Base-by-base conservation (phyloP, 345 rosid species). In the Microcos paniculata region DNA sequence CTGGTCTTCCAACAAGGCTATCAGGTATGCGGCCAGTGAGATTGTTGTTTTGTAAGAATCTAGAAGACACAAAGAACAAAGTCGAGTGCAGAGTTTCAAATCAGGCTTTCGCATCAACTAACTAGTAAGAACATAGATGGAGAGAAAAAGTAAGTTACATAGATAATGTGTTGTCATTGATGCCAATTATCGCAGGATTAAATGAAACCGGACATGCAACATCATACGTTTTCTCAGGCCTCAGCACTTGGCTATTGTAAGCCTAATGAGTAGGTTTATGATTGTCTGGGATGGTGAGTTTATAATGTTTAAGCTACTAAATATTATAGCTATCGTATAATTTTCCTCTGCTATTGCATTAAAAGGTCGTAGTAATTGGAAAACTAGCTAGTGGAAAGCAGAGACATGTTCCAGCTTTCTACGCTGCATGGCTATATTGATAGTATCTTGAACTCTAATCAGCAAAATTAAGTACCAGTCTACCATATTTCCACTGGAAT, bases 11-110 rank as follows among this genome's bases (percentile, higher is more conserved):
- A 61, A 76, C 62, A 70, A 93, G 92, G 62, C 77, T 87, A 76
- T 55, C 76, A 14, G 97, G 97, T 65, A 89, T 55, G 71, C 79
- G 84, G 72, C 99, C 96, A 1, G 93, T 89, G 77, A 96, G 84
- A 78, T 90, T 90, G 78, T 96, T 96, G 91, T 93, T 93, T 78
- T 96, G 94, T 71, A 96, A 80, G 82, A 84, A 92, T 74, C 99
- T 96, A 88, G 57, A 77, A 76, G 62, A 64, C 65, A 76, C 13
- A 64, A 69, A 31, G 65, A 77, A 75, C 23, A 21, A 21, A 10
- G 75, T 77, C 65, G 77, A 73, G 63, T 69, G 21, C 31, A 63
- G 40, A 59, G 35, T 68, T 69, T 57, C 56, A 80, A 79, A 62
- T 35, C 48, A 24, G 57, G 19, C 23, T 75, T 23, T 7, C 69